Percentiles rank a stretch among this genome's conserved stretches.
These are phyloP conservation scores for Trichoderma virens DNA, from an alignment of 495 filamentous ascomycete species.

Conservation along the genomic window DNA sequence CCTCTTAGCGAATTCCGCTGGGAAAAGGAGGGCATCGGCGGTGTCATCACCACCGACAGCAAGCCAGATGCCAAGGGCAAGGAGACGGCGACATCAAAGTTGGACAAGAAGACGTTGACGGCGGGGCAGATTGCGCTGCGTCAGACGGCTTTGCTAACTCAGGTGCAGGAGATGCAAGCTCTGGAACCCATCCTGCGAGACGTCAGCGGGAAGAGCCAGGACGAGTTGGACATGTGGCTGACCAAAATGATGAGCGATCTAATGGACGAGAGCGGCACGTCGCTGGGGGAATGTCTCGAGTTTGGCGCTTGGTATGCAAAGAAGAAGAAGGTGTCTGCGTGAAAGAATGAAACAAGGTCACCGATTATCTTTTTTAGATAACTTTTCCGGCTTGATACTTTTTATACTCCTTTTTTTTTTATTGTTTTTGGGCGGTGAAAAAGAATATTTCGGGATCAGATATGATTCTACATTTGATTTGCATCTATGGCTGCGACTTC, in stretches of 20 bases:
- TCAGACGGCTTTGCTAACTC: conserved; percentile 67
- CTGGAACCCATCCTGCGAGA: conserved; percentile 79
- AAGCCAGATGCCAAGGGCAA: conserved; percentile 36
- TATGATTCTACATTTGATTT: background rate
- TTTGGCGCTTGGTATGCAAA: conserved; percentile 95
- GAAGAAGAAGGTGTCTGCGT: conserved; percentile 24
- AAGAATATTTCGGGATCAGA: background rate
- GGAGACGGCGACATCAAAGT: conserved; percentile 18
- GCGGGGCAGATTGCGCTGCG: conserved; percentile 67
- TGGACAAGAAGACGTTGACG: conserved; percentile 45
- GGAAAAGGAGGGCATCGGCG: conserved; percentile 67
- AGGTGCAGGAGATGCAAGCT: conserved; percentile 81
- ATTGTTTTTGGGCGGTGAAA: background rate
- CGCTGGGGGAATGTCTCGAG: conserved; percentile 85
- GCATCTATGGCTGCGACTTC: background rate
- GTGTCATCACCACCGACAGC: conserved; percentile 45
- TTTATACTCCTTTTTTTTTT: background rate
- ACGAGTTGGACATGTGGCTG: conserved; percentile 91
- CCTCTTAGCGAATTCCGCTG: conserved; percentile 81
- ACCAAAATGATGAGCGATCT: conserved; percentile 79
- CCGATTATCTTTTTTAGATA: background rate
- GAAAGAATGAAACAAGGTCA: background rate
- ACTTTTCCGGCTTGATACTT: background rate
- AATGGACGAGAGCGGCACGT: conserved; percentile 67
- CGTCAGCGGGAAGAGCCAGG: conserved; percentile 72